phyloP scores from a whole-genome alignment of 768 basidiomycete genomes.

The Neoboletus magnificus region DNA sequence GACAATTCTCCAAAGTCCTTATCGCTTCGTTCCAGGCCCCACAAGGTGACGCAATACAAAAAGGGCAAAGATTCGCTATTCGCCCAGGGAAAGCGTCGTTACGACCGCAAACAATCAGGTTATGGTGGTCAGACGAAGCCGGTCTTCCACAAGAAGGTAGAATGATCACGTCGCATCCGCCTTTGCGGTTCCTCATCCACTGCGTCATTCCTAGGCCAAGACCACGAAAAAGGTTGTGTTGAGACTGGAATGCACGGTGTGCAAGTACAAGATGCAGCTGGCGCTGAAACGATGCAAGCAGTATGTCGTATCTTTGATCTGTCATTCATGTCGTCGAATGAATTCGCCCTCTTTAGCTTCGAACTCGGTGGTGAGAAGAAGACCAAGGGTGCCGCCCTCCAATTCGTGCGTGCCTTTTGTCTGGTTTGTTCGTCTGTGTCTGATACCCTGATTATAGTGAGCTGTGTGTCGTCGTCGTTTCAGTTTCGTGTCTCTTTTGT shows the following conservation, averaged over 20 bases:
- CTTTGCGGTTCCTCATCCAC: not conserved
- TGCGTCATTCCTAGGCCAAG: conserved; percentile 63
- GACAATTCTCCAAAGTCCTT: not conserved
- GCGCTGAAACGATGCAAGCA: conserved; percentile 99
- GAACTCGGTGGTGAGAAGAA: conserved; percentile 99
- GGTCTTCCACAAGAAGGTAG: conserved; percentile 99
- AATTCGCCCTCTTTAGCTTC: conserved; percentile 55
- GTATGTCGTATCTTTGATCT: conserved; percentile 45
- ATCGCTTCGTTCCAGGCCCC: conserved; percentile 57
- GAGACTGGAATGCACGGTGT: conserved; percentile 94
- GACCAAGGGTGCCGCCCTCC: conserved; percentile 95
- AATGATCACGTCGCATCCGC: not conserved
- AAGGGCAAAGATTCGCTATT: conserved; percentile 98
- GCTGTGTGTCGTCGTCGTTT: conserved; percentile 11
- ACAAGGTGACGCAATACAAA: conserved; percentile 99
- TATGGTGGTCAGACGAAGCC: conserved; percentile 99
- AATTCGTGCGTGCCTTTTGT: conserved; percentile 65
- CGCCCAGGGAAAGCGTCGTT: conserved; percentile 99
- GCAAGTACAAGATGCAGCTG: conserved; percentile 98
- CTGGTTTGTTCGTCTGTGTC: not conserved
- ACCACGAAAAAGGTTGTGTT: conserved; percentile 99
- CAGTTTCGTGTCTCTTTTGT: conserved; percentile 14
- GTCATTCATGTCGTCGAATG: not conserved
- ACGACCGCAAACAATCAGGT: conserved; percentile 97
- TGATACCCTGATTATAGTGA: conserved; percentile 20